Evolutionary conservation across 305 asterid genomes (phyloP).

Genomic region (Fraxinus sp.): DNA sequence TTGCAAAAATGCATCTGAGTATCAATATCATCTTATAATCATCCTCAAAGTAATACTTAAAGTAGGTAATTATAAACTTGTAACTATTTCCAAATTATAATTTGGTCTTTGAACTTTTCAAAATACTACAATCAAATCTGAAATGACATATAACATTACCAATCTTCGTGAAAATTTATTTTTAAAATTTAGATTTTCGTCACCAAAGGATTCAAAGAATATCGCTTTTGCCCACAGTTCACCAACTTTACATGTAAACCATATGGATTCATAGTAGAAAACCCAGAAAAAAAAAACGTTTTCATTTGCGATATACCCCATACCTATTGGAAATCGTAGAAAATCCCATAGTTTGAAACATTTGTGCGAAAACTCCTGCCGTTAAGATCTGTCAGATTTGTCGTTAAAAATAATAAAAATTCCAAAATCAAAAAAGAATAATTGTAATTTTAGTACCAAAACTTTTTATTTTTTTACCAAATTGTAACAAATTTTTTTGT

Average conservation of each 20-base stretch:
- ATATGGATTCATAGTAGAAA: too few relatives aligned
- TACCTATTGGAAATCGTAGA: too few relatives aligned
- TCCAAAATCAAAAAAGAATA: too few relatives aligned
- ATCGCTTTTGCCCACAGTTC: background rate
- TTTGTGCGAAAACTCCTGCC: too few relatives aligned
- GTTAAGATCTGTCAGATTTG: too few relatives aligned
- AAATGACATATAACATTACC: background rate
- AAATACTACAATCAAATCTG: background rate
- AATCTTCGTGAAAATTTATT: background rate
- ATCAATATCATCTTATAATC: background rate
- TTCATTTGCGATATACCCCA: too few relatives aligned
- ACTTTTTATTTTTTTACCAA: too few relatives aligned
- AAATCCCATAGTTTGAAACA: too few relatives aligned
- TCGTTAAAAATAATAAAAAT: too few relatives aligned
- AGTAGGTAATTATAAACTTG: background rate
- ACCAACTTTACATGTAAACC: background rate
- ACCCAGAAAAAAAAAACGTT: too few relatives aligned
- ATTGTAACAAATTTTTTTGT: too few relatives aligned
- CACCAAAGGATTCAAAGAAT: background rate
- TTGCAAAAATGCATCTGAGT: background rate
- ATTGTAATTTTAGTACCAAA: too few relatives aligned
- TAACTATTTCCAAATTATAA: background rate
- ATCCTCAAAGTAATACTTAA: background rate
- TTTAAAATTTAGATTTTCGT: background rate
- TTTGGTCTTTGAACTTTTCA: background rate